These are phyloP conservation scores for Beauveria brongniartii DNA, from an alignment of 2,329 filamentous ascomycete genomes.

Conservation along the genomic window DNA sequence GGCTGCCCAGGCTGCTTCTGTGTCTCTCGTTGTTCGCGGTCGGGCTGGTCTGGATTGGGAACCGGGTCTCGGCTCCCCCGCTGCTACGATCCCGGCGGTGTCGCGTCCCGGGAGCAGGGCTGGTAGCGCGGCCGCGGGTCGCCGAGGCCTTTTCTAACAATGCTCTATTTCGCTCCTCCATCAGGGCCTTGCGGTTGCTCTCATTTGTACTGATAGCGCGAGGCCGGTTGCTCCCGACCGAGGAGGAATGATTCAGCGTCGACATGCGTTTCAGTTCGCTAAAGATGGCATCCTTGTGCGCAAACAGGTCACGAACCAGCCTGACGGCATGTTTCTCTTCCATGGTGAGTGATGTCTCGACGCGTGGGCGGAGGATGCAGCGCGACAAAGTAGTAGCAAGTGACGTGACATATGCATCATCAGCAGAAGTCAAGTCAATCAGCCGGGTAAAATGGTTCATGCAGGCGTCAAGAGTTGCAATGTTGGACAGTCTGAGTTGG, in stretches of 20 bases:
- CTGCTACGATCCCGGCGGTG: conserved; percentile 78
- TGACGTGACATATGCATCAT: conserved; percentile 71
- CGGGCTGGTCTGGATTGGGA: conserved; percentile 69
- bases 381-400: conserved; percentile 71
- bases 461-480: conserved; percentile 95
- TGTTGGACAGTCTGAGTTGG: conserved; percentile 90
- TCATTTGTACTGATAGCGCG: conserved; percentile 92
- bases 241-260: conserved; percentile 56
- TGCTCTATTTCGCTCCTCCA: conserved; percentile 86
- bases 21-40: conserved; percentile 44
- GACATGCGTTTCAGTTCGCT: conserved; percentile 90
- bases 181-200: conserved; percentile 84
- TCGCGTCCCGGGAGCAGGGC: conserved; percentile 53
- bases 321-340: conserved; percentile 91
- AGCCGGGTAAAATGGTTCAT: conserved; percentile 97
- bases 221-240: conserved; percentile 51
- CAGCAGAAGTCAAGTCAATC: conserved; percentile 92
- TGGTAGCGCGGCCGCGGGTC: conserved; percentile 63
- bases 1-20: conserved; percentile 42
- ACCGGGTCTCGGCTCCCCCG: conserved; percentile 65
- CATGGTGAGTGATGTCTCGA: conserved; percentile 85
- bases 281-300: conserved; percentile 92
- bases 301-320: conserved; percentile 83
- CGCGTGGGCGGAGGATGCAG: conserved; percentile 79
- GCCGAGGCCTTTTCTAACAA: conserved; percentile 60